These are phyloP conservation scores for Geosiphon pyriformis DNA, from an alignment of 192 early-diverging fungal genomes.

Conservation along the genomic window DNA sequence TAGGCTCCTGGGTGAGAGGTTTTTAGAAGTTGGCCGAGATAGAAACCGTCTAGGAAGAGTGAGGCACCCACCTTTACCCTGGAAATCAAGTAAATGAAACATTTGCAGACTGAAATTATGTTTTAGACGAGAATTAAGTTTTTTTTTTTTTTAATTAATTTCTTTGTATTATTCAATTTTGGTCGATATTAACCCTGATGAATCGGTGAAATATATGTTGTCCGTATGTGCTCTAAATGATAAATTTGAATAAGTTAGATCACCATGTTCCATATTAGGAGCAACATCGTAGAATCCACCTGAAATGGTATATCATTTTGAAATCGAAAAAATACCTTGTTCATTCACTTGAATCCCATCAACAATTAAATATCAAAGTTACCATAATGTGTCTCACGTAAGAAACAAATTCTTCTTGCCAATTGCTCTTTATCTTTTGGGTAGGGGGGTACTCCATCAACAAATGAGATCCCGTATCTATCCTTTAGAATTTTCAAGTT, in stretches of 20 bases:
- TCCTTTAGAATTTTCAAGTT: constrained; percentile 27
- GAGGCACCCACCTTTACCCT: constrained; percentile 69
- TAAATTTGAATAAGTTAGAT: constrained; percentile 74
- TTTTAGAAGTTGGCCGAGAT: constrained; percentile 59
- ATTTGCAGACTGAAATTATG: no score
- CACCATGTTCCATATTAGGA: constrained; percentile 68
- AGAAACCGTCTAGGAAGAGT: constrained; percentile 75
- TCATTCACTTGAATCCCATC: no score
- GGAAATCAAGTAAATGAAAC: constrained; percentile 69
- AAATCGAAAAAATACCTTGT: not conserved
- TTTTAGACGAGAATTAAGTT: no score
- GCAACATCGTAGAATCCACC: constrained; percentile 73
- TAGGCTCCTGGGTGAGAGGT: constrained; percentile 51
- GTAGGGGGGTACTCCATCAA: constrained; percentile 61
- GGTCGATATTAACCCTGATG: no score
- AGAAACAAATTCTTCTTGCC: constrained; percentile 60
- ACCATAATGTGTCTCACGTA: constrained; percentile 76
- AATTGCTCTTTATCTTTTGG: constrained; percentile 58
- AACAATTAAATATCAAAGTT: no score
- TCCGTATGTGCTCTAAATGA: constrained; percentile 77
- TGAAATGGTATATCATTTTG: constrained; percentile 3
- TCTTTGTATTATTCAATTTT: no score
- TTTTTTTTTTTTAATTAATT: no score
- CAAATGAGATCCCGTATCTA: constrained; percentile 68
- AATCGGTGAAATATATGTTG: constrained; percentile 84